Evolutionary conservation across 2,329 filamentous ascomycete genomes (phyloP), one percentile per base, ranked within the genome.

Genomic region (Pseudocercospora eumusae): DNA sequence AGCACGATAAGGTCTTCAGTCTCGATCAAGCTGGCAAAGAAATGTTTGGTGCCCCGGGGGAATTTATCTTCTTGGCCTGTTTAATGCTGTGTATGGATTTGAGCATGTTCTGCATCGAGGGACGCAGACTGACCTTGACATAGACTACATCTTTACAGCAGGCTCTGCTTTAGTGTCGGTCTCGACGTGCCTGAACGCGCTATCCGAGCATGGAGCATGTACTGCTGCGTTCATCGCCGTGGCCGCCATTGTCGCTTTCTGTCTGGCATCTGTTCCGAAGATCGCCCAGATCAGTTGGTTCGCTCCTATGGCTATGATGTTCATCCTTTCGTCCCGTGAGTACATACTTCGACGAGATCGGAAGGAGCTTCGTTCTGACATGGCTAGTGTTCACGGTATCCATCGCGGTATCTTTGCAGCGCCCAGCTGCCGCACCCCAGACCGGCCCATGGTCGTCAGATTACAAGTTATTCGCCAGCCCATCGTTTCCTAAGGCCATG

Each of bases 1-100:
- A 76, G 15, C 83, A 85, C 68, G 79, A 80, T 0, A 76, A 83
- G 62, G 82, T 85, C 3, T 84, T 85, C 66, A 81, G 80, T 58
- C 84, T 85, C 74, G 83, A 83, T 47, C 83, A 85, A 64, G 83
- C 82, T 0, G 83, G 83, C 13, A 73, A 73, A 45, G 78, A 84
- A 56, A 75, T 86, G 23, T 83, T 84, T 58, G 83, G 84, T 1
- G 79, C 77, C 0, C 59, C 81, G 3, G 83, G 83, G 0, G 77
- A 82, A 25, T 82, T 82, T 63, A 63, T 84, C 13, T 76, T 85
- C 47, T 76, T 47, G 21, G 45, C 44, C 25, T 55, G 42, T n/a
- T 77, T 60, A 33, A 61, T 59, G 23, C 31, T 63, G 15, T 59
- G 60, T 65, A 33, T 55, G 59, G 52, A 6, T 20, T 21, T 4